phyloP scores from a whole-genome alignment of 345 rosid genomes.

The Dipteronia dyeriana region DNA sequence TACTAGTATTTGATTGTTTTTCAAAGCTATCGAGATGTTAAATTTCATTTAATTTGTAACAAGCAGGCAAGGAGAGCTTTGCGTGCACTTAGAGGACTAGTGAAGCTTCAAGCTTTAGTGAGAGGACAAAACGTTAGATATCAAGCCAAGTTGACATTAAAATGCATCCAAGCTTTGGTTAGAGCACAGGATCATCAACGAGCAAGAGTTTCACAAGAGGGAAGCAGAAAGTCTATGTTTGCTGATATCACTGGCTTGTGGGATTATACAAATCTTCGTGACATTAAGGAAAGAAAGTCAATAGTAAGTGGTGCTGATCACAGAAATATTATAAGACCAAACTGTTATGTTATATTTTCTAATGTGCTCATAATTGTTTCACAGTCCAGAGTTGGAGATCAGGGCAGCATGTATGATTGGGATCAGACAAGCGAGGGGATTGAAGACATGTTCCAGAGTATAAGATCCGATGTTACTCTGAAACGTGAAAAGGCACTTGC shows the following conservation, averaged over 20 bases:
- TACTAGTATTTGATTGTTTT: no score
- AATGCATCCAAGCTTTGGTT: conserved; percentile 79
- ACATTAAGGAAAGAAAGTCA: conserved; percentile 58
- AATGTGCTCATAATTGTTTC: not conserved
- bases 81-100: conserved; percentile 80
- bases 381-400: conserved; percentile 70
- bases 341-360: no score
- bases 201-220: conserved; percentile 44
- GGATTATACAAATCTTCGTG: conserved; percentile 64
- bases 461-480: conserved; percentile 48
- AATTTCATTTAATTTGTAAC: not conserved
- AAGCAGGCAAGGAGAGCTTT: conserved; percentile 82
- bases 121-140: conserved; percentile 86
- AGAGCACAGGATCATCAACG: conserved; percentile 74
- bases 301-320: conserved; percentile 30
- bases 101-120: conserved; percentile 90
- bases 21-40: not conserved
- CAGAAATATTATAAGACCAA: no score
- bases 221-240: conserved; percentile 53
- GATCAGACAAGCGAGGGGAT: conserved; percentile 44
- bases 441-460: conserved; percentile 45
- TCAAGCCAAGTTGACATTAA: conserved; percentile 72
- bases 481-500: conserved; percentile 67
- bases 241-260: conserved; percentile 47
- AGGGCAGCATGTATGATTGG: conserved; percentile 60